Conservation (phyloP, 495 filamentous ascomycete species). For the Penicillium herquei region DNA sequence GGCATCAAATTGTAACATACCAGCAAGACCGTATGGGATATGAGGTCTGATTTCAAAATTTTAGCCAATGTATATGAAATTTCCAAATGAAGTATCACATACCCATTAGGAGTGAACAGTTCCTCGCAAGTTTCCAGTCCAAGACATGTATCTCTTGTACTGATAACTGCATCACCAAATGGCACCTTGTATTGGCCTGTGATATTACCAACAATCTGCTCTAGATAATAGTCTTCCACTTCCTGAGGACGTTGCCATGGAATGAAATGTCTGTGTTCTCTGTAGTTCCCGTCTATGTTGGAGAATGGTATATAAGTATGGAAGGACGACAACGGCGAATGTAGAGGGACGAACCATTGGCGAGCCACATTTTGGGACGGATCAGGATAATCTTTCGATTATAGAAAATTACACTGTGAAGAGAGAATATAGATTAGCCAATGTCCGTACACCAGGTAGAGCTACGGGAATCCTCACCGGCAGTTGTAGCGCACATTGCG, state of each 20-base stretch:
- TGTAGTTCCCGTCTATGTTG: conserved; percentile 37
- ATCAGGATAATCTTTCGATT: conserved; percentile 71
- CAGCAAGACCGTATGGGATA: conserved; percentile 37
- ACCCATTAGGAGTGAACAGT: conserved; percentile 66
- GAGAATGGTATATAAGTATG: neutral
- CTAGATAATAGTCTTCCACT: conserved; percentile 72
- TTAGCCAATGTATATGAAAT: neutral
- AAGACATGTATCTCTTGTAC: conserved; percentile 67
- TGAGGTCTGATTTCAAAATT: conserved; percentile 21
- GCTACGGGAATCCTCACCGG: conserved; percentile 31
- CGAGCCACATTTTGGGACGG: conserved; percentile 80
- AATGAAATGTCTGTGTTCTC: conserved; percentile 58
- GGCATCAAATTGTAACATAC: conserved; percentile 12
- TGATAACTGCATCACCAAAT: conserved; percentile 77
- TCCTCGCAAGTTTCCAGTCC: conserved; percentile 80
- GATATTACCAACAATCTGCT: conserved; percentile 59
- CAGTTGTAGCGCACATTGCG: conserved; percentile 72
- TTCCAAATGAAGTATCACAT: conserved; percentile 5
- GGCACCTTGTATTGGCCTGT: conserved; percentile 61
- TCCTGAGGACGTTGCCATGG: conserved; percentile 59
- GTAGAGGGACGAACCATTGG: conserved; percentile 54
- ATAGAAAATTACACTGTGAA: conserved; percentile 53
- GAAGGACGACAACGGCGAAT: neutral
- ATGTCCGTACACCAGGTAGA: conserved; percentile 27
- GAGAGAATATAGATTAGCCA: conserved; percentile 53